These are phyloP conservation scores for Chamaecrista fasciculata DNA, from an alignment of 306 rosid genomes.

Conservation along the genomic window DNA sequence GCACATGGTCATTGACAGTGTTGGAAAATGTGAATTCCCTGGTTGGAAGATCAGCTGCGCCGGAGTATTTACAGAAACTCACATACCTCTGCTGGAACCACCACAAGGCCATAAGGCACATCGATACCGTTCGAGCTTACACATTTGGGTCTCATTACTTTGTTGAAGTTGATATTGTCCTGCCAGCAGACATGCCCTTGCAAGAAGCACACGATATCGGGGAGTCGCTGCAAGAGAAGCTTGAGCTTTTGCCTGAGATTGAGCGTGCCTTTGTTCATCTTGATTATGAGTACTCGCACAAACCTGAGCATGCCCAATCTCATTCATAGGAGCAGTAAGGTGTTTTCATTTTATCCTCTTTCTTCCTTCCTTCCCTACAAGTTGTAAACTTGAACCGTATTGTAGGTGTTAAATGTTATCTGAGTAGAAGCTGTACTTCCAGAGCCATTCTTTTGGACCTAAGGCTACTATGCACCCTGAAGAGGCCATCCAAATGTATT, in stretches of 20 bases:
- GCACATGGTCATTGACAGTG: constrained; percentile 95
- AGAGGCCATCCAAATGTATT: not conserved
- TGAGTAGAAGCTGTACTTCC: constrained; percentile 6
- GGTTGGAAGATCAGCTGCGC: constrained; percentile 89
- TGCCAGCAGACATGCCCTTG: constrained; percentile 80
- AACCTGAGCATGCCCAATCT: constrained; percentile 89
- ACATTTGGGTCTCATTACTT: constrained; percentile 96
- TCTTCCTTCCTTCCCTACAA: not conserved
- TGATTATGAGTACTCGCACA: constrained; percentile 89
- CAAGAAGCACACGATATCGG: constrained; percentile 97
- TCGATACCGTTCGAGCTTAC: constrained; percentile 89
- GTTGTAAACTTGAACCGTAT: constrained; percentile 24
- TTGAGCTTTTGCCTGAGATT: constrained; percentile 77
- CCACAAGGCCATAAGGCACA: constrained; percentile 78
- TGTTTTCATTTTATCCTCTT: constrained; percentile 9
- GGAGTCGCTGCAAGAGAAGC: constrained; percentile 84
- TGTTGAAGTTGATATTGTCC: constrained; percentile 93
- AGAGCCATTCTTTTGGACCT: not conserved
- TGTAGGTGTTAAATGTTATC: constrained; percentile 8
- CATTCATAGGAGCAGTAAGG: constrained; percentile 37
- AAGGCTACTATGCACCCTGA: not conserved
- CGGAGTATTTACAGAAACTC: constrained; percentile 86
- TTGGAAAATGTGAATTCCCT: constrained; percentile 91
- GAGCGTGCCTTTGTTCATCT: constrained; percentile 98
- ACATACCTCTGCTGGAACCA: constrained; percentile 99